Conservation (phyloP, 164 flowering plant species). For the Litsea cubeba region DNA sequence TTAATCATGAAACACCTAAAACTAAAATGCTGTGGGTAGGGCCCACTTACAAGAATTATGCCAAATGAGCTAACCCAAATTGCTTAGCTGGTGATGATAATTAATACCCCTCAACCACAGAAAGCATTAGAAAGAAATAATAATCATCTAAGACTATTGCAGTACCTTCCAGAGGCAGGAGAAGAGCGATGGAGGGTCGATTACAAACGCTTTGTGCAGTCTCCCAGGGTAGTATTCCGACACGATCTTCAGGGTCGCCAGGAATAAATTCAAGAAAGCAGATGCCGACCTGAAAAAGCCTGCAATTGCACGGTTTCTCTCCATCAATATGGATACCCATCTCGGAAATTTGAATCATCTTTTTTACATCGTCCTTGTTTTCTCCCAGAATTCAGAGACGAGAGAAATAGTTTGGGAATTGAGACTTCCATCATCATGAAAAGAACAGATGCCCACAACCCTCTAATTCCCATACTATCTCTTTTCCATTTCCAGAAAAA, state of each 20-base stretch:
- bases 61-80: too few species aligned
- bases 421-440: too few species aligned
- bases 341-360: background rate
- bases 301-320: constrained; percentile 34
- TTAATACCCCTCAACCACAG: too few species aligned
- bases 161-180: constrained; percentile 95
- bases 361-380: too few species aligned
- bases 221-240: constrained; percentile 84
- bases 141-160: too few species aligned
- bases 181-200: constrained; percentile 95
- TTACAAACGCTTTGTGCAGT: constrained; percentile 73
- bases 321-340: background rate
- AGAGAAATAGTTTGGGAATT: background rate
- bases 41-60: too few species aligned
- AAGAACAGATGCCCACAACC: too few species aligned
- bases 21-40: too few species aligned
- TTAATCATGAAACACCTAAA: too few species aligned
- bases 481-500: background rate
- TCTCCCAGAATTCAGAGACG: too few species aligned
- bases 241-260: constrained; percentile 70
- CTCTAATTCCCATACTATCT: background rate
- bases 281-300: constrained; percentile 99
- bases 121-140: too few species aligned
- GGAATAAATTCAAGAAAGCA: constrained; percentile 77
- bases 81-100: too few species aligned